Percentiles rank a stretch among this genome's conserved stretches.
Evolutionary conservation across 2,329 filamentous ascomycete genomes (phyloP).

Genomic region (Dactylella cylindrospora): DNA sequence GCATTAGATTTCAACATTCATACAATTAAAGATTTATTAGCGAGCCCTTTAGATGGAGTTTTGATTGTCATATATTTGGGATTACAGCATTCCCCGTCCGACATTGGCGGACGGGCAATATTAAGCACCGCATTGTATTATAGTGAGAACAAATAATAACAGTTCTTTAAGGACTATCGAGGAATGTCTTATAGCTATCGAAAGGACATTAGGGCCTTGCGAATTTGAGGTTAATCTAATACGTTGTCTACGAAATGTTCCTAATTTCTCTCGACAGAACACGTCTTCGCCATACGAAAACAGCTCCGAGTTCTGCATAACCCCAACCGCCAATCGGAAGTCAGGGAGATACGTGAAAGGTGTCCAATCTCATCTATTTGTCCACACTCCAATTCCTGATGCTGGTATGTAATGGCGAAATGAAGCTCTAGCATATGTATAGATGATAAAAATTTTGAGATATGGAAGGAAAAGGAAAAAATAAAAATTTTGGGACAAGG

Average conservation of each 20-base stretch:
- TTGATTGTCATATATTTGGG: neutral
- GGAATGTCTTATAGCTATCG: too few species aligned
- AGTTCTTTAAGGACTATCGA: too few species aligned
- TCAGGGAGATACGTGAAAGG: conserved; percentile 42
- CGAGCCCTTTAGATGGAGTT: conserved; percentile 42
- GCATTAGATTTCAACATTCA: too few species aligned
- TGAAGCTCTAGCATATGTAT: conserved; percentile 45
- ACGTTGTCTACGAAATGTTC: conserved; percentile 32
- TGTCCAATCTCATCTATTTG: conserved; percentile 44
- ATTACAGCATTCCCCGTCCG: too few species aligned
- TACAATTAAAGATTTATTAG: conserved; percentile 38
- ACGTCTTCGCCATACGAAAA: conserved; percentile 31
- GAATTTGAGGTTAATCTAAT: too few species aligned
- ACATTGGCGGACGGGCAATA: too few species aligned
- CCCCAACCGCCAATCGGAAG: conserved; percentile 8
- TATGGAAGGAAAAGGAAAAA: conserved; percentile 23
- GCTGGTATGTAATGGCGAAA: conserved; percentile 37
- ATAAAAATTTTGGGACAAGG: conserved; percentile 2
- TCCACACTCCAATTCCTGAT: conserved; percentile 45
- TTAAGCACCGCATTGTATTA: too few species aligned
- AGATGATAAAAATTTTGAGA: conserved; percentile 45
- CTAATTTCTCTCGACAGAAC: conserved; percentile 42
- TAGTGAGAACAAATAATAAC: too few species aligned
- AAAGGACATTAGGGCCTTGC: too few species aligned
- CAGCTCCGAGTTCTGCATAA: conserved; percentile 32